A percentile compares a stretch with the other conserved stretches of the same genome.
These are phyloP conservation scores for Panicum miliaceum DNA, from an alignment of 176 grass and related monocot genomes.

Conservation along the genomic window DNA sequence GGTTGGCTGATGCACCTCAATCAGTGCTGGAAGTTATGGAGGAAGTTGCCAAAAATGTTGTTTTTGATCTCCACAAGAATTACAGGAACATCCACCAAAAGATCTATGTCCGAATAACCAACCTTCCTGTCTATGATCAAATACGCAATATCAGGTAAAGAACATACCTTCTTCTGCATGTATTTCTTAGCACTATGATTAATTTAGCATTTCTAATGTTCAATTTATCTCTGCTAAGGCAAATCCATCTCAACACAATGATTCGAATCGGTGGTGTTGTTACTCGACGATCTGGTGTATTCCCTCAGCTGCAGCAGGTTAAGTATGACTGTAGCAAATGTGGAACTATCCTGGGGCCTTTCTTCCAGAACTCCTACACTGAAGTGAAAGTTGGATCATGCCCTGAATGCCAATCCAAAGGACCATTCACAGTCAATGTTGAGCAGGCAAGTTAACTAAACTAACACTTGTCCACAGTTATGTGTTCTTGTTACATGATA, in stretches of 20 bases:
- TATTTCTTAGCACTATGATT: constrained; percentile 1
- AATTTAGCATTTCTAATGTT: constrained; percentile 23
- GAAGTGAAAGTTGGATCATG: constrained; percentile 96
- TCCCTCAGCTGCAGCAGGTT: constrained; percentile 93
- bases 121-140: constrained; percentile 98
- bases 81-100: constrained; percentile 97
- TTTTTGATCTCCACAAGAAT: constrained; percentile 92
- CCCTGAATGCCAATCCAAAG: constrained; percentile 96
- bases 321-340: constrained; percentile 99
- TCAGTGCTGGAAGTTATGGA: constrained; percentile 98
- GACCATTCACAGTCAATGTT: constrained; percentile 92
- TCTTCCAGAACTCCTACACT: constrained; percentile 96
- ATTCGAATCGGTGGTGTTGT: constrained; percentile 98
- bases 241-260: constrained; percentile 99
- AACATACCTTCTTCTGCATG: constrained; percentile 9
- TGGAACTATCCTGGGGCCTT: constrained; percentile 84
- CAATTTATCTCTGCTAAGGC: constrained; percentile 52
- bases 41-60: constrained; percentile 89
- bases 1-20: constrained; percentile 96
- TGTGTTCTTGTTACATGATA: constrained; percentile 16
- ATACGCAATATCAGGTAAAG: constrained; percentile 90
- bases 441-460: constrained; percentile 69
- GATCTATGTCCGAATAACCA: constrained; percentile 91
- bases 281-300: constrained; percentile 88
- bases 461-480: not conserved